Evolutionary conservation across 2,329 filamentous ascomycete genomes (phyloP).

Genomic region (Hirsutella rhossiliensis): DNA sequence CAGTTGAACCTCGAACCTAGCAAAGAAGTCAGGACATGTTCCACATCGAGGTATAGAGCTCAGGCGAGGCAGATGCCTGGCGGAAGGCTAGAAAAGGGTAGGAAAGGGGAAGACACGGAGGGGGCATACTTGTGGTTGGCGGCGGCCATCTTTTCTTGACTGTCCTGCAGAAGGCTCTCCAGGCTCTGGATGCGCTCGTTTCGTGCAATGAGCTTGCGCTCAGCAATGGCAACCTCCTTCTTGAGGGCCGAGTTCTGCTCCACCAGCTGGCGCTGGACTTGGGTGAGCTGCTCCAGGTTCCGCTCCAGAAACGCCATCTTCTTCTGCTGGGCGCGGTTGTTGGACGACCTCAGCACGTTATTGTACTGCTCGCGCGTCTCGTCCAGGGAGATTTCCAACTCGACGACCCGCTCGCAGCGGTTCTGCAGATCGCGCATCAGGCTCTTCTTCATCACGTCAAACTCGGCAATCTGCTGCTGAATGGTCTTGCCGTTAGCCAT

Average conservation of each 20-base stretch:
- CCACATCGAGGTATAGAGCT: background rate
- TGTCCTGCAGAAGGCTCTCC: conserved; percentile 85
- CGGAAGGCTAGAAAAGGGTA: background rate
- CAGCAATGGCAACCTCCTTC: conserved; percentile 98
- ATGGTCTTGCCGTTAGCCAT: conserved; percentile 80
- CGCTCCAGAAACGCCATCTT: conserved; percentile 99
- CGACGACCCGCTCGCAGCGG: conserved; percentile 92
- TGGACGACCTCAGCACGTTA: conserved; percentile 89
- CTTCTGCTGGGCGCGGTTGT: conserved; percentile 98
- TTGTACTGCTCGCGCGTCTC: conserved; percentile 99
- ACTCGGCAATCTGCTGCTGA: conserved; percentile 95
- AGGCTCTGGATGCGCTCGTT: conserved; percentile 95
- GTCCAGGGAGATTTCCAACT: conserved; percentile 94
- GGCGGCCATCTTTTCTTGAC: conserved; percentile 94
- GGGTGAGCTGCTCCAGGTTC: conserved; percentile 93
- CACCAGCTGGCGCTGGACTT: conserved; percentile 93
- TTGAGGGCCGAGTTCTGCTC: conserved; percentile 96
- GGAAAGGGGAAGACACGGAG: background rate
- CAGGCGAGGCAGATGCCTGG: background rate
- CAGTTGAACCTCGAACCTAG: conserved; percentile 91
- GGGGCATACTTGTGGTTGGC: conserved; percentile 82
- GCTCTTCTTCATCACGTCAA: conserved; percentile 99
- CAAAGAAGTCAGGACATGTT: background rate
- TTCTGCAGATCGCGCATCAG: conserved; percentile 98
- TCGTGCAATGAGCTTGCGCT: conserved; percentile 89